Evolutionary conservation across 352 stramenopile species (phyloP).

Genomic region (Pythium rhizo-oryzae): DNA sequence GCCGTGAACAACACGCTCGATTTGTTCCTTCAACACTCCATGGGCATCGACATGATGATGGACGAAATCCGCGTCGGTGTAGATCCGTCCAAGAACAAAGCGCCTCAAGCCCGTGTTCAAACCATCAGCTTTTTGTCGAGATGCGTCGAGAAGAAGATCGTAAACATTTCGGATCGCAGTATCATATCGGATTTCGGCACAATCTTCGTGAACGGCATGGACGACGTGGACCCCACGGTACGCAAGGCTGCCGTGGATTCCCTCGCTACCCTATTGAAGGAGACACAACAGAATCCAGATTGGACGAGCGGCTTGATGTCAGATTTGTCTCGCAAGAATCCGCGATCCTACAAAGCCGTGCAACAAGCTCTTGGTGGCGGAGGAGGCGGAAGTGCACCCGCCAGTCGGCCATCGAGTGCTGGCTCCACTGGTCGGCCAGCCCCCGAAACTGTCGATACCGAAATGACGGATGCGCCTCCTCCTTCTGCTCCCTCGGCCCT

Average conservation of each 20-base stretch:
- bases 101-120: constrained; percentile 76
- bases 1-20: constrained; percentile 84
- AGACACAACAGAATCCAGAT: constrained; percentile 43
- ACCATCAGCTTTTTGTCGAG: constrained; percentile 70
- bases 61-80: constrained; percentile 77
- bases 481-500: not conserved
- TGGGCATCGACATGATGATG: constrained; percentile 90
- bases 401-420: constrained; percentile 36
- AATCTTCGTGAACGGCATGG: constrained; percentile 64
- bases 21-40: constrained; percentile 74
- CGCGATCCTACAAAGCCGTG: constrained; percentile 72
- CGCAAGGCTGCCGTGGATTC: constrained; percentile 75
- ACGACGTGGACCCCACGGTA: constrained; percentile 81
- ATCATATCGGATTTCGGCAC: constrained; percentile 67
- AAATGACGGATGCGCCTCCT: constrained; percentile 24
- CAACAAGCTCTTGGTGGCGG: constrained; percentile 45
- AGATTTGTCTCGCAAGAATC: constrained; percentile 70
- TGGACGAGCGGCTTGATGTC: constrained; percentile 70
- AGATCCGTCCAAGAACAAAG: constrained; percentile 82
- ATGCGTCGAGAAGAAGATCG: constrained; percentile 67
- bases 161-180: constrained; percentile 63
- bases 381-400: constrained; percentile 27
- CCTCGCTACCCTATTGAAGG: constrained; percentile 61
- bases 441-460: constrained; percentile 24
- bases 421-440: constrained; percentile 23